These are phyloP conservation scores for Ilyonectria sp. DNA, from an alignment of 2,329 filamentous ascomycete species.

Conservation along the genomic window DNA sequence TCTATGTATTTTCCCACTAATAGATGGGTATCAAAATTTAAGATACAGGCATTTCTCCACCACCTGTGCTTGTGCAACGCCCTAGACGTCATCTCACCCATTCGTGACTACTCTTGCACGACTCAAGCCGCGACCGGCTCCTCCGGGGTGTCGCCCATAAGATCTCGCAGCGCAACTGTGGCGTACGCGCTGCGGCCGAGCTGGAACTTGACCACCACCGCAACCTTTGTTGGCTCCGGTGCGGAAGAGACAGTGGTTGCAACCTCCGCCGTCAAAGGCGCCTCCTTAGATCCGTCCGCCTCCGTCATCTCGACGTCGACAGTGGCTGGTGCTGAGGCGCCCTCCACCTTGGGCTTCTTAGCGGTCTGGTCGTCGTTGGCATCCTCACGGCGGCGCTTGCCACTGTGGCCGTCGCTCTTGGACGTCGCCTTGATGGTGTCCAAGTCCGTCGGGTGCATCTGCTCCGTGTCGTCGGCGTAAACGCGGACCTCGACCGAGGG, in stretches of 20 bases:
- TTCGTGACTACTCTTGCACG: constrained; percentile 26
- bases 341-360: constrained; percentile 49
- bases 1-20: constrained; percentile 43
- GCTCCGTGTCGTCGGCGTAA: constrained; percentile 81
- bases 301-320: constrained; percentile 38
- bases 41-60: constrained; percentile 29
- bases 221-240: constrained; percentile 60
- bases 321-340: constrained; percentile 15
- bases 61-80: neutral
- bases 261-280: constrained; percentile 26
- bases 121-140: constrained; percentile 25
- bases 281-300: constrained; percentile 22
- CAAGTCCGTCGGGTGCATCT: constrained; percentile 91
- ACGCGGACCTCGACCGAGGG: constrained; percentile 78
- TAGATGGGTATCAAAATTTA: constrained; percentile 46
- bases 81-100: constrained; percentile 13
- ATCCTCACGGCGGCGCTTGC: constrained; percentile 42
- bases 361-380: constrained; percentile 31
- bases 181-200: constrained; percentile 87
- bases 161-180: constrained; percentile 84
- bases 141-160: constrained; percentile 70
- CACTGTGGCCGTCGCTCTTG: constrained; percentile 34
- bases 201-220: constrained; percentile 82
- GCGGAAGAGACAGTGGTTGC: constrained; percentile 19
- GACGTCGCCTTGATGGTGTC: constrained; percentile 71